phyloP scores from a whole-genome alignment of 306 rosid genomes.

The Citrullus mucosospermus region DNA sequence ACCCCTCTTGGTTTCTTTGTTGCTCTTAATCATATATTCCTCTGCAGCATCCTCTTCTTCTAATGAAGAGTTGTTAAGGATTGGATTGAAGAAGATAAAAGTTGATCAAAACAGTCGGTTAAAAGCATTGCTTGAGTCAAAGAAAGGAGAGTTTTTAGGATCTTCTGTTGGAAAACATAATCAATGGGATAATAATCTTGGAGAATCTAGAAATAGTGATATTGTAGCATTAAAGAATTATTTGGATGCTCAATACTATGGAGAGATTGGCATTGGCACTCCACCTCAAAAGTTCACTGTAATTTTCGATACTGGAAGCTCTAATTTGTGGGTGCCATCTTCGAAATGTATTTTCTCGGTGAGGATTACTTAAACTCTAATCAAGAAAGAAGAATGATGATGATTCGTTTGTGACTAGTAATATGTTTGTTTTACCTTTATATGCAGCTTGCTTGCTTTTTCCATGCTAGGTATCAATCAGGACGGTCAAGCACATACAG shows the following conservation, averaged over 20 bases:
- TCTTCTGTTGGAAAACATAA: constrained; percentile 27
- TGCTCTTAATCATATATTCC: constrained; percentile 33
- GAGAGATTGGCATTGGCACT: constrained; percentile 70
- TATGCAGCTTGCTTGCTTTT: constrained; percentile 59
- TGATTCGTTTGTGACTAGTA: not conserved
- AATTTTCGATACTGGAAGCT: constrained; percentile 90
- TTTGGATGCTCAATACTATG: constrained; percentile 91
- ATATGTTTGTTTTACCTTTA: constrained; percentile 12
- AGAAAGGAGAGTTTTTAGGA: constrained; percentile 15
- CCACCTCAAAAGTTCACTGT: constrained; percentile 86
- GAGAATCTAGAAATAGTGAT: constrained; percentile 21
- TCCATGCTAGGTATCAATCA: constrained; percentile 70
- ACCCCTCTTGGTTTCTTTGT: constrained; percentile 24
- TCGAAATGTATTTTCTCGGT: constrained; percentile 63
- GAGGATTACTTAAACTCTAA: constrained; percentile 14
- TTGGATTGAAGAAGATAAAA: constrained; percentile 57
- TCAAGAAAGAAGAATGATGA: not conserved
- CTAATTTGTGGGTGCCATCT: constrained; percentile 93
- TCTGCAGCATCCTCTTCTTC: constrained; percentile 33
- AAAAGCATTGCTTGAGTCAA: constrained; percentile 28
- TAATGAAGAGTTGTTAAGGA: constrained; percentile 43
- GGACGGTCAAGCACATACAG: constrained; percentile 45
- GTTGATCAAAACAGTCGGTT: constrained; percentile 24
- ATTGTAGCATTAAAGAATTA: constrained; percentile 60
- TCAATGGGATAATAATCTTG: constrained; percentile 15